Base-by-base conservation (phyloP, 2,329 filamentous ascomycete species). In the Arthrobotrys sinensis region DNA sequence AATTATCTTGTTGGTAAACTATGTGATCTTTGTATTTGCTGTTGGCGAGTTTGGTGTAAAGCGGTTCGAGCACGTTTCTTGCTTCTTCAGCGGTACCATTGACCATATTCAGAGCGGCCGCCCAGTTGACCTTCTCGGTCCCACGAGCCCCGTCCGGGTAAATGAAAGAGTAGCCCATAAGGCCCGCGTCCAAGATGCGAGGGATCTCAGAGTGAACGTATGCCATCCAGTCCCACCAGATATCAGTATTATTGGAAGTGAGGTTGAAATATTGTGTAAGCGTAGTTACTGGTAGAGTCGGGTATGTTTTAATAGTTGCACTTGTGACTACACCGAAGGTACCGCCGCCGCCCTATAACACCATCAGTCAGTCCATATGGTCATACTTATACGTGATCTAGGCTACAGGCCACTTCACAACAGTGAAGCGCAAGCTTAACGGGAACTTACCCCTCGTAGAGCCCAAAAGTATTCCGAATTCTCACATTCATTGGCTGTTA, bases 401-500 rank as follows among this genome's bases (percentile, higher is more conserved):
- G 34, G 48, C 28, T n/a, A 53, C 28, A 36, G 48, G 36, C 21
- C 43, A 24, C 4, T 28, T n/a, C 21, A 36, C 38, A 43, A 21
- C 1, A 16, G 21, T 21, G n/a, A 19, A 24, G 10, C 14, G 11
- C n/a, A n/a, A 16, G 12, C 12, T 38, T 10, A 8, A 10, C 7
- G 36, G 36, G 4, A 36, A 69, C 72, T 65, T 48, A 77, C 73
- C 7, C 87, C 87, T 28, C 86, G 84, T 4, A 88, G 81, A 21
- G 86, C 87, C 85, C 85, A 87, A 82, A 87, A 88, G 0, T 88
- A 82, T 67, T 87, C 86, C 0, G 81, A 63, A 46, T 88, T 84
- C 34, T 85, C 80, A 3, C 81, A 83, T 36, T 82, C 80, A 63
- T 85, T 85, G 1, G 83, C 84, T 0, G 79, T 81, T 2, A 83